Conservation (phyloP, 2,329 filamentous ascomycete genomes). For the Proliferodiscus dingleyae region DNA sequence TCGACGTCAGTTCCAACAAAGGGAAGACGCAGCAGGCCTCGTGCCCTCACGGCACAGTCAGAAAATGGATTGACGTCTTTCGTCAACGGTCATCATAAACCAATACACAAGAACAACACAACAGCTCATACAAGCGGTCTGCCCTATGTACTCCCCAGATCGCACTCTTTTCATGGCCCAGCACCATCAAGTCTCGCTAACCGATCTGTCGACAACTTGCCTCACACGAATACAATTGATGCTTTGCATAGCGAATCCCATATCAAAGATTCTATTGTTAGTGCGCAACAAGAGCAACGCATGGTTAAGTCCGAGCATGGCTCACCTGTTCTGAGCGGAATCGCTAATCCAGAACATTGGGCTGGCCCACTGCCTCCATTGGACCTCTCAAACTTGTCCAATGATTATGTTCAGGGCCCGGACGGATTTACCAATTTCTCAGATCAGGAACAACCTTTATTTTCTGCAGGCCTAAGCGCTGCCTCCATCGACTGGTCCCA, state of each 20-base stretch:
- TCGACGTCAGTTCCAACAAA: slow-evolving; percentile 37
- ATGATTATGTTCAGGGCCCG: slow-evolving; percentile 40
- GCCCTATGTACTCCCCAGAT: slow-evolving; percentile 56
- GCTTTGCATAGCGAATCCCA: slow-evolving; percentile 33
- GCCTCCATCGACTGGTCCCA: slow-evolving; percentile 50
- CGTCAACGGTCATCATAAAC: slow-evolving; percentile 60
- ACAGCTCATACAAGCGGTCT: slow-evolving; percentile 54
- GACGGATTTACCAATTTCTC: slow-evolving; percentile 48
- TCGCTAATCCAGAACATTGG: slow-evolving; percentile 43
- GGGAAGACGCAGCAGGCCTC: slow-evolving; percentile 44
- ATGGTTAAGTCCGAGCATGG: slow-evolving; percentile 57
- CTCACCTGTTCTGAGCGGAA: slow-evolving; percentile 50
- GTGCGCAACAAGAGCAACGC: slow-evolving; percentile 39
- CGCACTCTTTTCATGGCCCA: slow-evolving; percentile 49
- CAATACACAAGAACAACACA: slow-evolving; percentile 55
- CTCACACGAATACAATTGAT: slow-evolving; percentile 38
- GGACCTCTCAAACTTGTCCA: slow-evolving; percentile 51
- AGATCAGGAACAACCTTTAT: slow-evolving; percentile 49
- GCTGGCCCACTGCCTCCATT: slow-evolving; percentile 51
- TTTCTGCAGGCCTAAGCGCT: slow-evolving; percentile 57
- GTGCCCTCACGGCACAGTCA: slow-evolving; percentile 58
- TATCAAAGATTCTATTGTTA: slow-evolving; percentile 35
- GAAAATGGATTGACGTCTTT: slow-evolving; percentile 55
- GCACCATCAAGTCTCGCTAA: slow-evolving; percentile 45
- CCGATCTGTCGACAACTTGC: slow-evolving; percentile 42